These are phyloP conservation scores for Glutinoglossum americanum DNA, from an alignment of 495 filamentous ascomycete genomes.

Conservation along the genomic window DNA sequence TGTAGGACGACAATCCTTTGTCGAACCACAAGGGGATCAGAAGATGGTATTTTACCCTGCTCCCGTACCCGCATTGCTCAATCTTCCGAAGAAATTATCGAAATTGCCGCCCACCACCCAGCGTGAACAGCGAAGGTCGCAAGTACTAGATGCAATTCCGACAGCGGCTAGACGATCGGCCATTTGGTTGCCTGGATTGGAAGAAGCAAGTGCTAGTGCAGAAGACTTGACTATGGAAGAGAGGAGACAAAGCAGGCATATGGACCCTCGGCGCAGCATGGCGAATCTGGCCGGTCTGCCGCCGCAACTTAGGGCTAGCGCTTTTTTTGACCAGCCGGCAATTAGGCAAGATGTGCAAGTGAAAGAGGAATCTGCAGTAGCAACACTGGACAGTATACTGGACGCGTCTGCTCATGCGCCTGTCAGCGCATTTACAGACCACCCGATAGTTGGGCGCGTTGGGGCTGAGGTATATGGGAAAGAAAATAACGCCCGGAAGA, in stretches of 20 bases:
- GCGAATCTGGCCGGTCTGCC: slow-evolving; percentile 33
- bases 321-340: slow-evolving; percentile 64
- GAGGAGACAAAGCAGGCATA: background rate
- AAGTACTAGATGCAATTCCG: slow-evolving; percentile 15
- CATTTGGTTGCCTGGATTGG: slow-evolving; percentile 26
- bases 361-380: slow-evolving; percentile 62
- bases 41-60: slow-evolving; percentile 90
- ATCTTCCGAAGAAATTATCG: slow-evolving; percentile 73
- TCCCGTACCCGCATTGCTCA: slow-evolving; percentile 80
- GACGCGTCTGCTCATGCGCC: slow-evolving; percentile 86
- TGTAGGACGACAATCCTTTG: slow-evolving; percentile 21
- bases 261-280: background rate
- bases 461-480: slow-evolving; percentile 15
- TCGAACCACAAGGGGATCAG: slow-evolving; percentile 41
- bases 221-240: slow-evolving; percentile 6
- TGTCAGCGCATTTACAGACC: slow-evolving; percentile 87
- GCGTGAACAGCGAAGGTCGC: slow-evolving; percentile 46
- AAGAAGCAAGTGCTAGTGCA: slow-evolving; percentile 10
- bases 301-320: slow-evolving; percentile 71
- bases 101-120: slow-evolving; percentile 39
- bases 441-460: slow-evolving; percentile 53
- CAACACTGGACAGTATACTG: slow-evolving; percentile 77
- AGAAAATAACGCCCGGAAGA: slow-evolving; percentile 6
- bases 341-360: slow-evolving; percentile 39
- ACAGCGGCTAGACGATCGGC: slow-evolving; percentile 15